phyloP scores from a whole-genome alignment of 257 asterid species.

The Nyctanthes arbortristis region DNA sequence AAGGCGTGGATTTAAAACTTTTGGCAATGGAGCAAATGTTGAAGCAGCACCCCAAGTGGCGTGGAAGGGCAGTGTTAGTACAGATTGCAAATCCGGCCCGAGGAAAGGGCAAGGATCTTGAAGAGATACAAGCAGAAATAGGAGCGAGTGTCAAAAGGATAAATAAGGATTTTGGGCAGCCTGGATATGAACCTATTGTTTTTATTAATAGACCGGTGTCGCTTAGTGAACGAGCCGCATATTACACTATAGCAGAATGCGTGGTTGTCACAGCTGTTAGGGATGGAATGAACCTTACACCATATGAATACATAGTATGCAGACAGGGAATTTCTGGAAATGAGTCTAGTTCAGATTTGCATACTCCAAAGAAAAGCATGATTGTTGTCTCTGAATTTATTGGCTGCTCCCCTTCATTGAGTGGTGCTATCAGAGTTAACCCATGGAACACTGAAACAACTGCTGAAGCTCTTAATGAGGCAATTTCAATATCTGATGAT shows the following conservation, averaged over 20 bases:
- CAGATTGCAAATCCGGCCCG: conserved; percentile 55
- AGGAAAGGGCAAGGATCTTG: conserved; percentile 51
- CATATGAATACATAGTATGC: conserved; percentile 46
- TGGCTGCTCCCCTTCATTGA: conserved; percentile 58
- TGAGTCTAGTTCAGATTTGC: conserved; percentile 26
- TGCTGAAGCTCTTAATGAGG: conserved; percentile 51
- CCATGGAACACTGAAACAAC: conserved; percentile 58
- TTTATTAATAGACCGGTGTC: conserved; percentile 43
- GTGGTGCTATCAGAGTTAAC: conserved; percentile 56
- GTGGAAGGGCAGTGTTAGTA: conserved; percentile 46
- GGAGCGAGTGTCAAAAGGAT: conserved; percentile 37
- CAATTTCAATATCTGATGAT: conserved; percentile 45
- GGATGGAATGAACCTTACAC: conserved; percentile 60
- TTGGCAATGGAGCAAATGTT: conserved; percentile 53
- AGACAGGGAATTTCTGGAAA: conserved; percentile 44
- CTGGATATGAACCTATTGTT: conserved; percentile 53
- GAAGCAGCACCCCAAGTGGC: conserved; percentile 48
- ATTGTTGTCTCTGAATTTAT: conserved; percentile 54
- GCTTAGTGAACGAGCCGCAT: conserved; percentile 45
- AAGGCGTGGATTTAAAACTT: conserved; percentile 52
- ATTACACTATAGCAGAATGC: conserved; percentile 48
- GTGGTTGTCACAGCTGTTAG: conserved; percentile 56
- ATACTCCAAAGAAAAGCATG: conserved; percentile 44
- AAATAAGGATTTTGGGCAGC: conserved; percentile 40
- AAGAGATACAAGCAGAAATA: conserved; percentile 48